phyloP scores from a whole-genome alignment of 2,329 filamentous ascomycete genomes.

The Lasiodiplodia theobromae region DNA sequence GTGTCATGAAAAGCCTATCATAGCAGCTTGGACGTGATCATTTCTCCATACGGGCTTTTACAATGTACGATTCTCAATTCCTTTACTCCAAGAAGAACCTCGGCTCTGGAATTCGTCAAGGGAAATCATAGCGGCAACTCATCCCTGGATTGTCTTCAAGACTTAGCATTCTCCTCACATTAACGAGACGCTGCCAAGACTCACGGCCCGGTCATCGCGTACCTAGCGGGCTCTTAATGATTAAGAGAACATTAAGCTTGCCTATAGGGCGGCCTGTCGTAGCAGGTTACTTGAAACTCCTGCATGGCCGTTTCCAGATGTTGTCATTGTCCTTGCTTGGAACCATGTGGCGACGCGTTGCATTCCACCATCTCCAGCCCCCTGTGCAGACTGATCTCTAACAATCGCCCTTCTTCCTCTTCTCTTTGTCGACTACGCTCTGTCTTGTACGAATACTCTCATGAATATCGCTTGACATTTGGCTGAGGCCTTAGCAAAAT shows the following conservation, averaged over 20 bases:
- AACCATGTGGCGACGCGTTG: constrained; percentile 23
- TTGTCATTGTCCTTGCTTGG: constrained; percentile 3
- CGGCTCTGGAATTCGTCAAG: constrained; percentile 9
- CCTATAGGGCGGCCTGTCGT: neutral
- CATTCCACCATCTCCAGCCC: constrained; percentile 16
- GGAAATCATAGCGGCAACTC: neutral
- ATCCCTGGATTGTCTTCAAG: neutral
- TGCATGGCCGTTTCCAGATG: neutral
- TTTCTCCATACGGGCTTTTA: neutral
- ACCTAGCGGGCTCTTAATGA: neutral
- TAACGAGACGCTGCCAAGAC: neutral
- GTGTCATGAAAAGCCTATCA: neutral
- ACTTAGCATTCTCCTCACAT: neutral
- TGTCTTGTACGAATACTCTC: neutral
- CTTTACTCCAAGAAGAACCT: neutral
- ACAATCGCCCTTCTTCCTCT: neutral
- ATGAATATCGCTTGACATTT: neutral
- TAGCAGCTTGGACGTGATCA: neutral
- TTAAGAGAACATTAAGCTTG: neutral
- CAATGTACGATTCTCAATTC: neutral
- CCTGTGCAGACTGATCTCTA: neutral
- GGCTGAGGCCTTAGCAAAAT: constrained; percentile 5
- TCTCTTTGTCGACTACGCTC: neutral
- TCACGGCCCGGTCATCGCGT: neutral
- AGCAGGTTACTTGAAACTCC: neutral